Percentiles rank a stretch among this genome's conserved stretches.
phyloP scores from a whole-genome alignment of 164 flowering plant genomes.

The Santalum album region DNA sequence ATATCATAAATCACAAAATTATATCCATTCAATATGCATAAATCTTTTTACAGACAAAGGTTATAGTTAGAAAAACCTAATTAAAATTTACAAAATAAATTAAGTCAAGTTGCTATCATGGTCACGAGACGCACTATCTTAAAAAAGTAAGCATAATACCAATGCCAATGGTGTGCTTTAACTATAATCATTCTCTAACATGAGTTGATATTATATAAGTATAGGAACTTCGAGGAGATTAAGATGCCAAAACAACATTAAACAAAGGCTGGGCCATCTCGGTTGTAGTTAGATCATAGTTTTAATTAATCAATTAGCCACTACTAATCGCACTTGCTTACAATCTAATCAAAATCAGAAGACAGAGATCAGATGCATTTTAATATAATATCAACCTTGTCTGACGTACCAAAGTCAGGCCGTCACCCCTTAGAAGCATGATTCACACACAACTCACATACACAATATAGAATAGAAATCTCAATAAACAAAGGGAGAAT shows the following conservation, averaged over 20 bases:
- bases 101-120: not conserved
- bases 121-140: constrained; percentile 5
- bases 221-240: constrained; percentile 20
- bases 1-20: too few relatives aligned
- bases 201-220: too few relatives aligned
- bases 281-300: not conserved
- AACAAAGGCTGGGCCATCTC: constrained; percentile 3
- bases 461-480: not conserved
- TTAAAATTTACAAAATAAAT: not conserved
- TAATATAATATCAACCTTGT: constrained; percentile 1
- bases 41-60: too few relatives aligned
- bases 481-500: not conserved
- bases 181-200: too few relatives aligned
- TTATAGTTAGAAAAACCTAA: too few relatives aligned
- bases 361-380: not conserved
- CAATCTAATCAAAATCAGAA: constrained; percentile 5
- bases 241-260: constrained; percentile 9
- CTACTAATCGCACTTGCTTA: not conserved
- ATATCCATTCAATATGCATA: too few relatives aligned
- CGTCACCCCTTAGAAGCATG: constrained; percentile 10
- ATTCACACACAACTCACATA: constrained; percentile 6
- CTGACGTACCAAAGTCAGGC: constrained; percentile 4
- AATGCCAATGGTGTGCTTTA: too few relatives aligned
- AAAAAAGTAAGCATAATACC: not conserved
- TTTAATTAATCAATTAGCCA: not conserved